Evolutionary conservation across 129 eudicot species (phyloP), one percentile per base, ranked within the genome.

Genomic region (Flaveria bidentis): DNA sequence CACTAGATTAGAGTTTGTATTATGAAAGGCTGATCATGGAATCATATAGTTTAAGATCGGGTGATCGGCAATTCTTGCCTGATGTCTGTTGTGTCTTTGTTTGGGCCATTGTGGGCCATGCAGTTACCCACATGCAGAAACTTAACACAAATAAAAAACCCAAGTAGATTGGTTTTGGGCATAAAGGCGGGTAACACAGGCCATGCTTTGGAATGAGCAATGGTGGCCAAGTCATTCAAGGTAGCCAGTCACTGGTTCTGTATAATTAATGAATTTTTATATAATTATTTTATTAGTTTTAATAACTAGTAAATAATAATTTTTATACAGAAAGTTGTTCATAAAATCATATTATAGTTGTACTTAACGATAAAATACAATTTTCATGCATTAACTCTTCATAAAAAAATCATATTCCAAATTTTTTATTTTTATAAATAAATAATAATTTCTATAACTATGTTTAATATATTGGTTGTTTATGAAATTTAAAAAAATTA

Each of bases 161-260:
- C 42, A 22, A 44, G 4, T 46, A 39, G 56, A 50, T 68, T 25
- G 41, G 3, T 45, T 68, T 25, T 9, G 72, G 72, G 26, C n/a
- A 18, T 25, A 53, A 18, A 67, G 33, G 30, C 22, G 56, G n/a
- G 56, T 68, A 33, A 68, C 52, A 13, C 3, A 2, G 72, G 56
- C 56, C 73, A 68, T 68, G 53, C 45, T 68, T 17, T 68, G 55
- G 55, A 68, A 30, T 65, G 8, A 30, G 44, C 47, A 45, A 20
- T 20, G 55, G 13, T 68, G 56, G 45, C 56, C 73, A 44, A 44
- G 36, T 47, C 30, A 68, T 68, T 47, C 30, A 68, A 25, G 57
- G 23, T 69, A 49, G 11, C n/a, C 39, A 45, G 18, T 17, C 36
- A 30, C 36, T 17, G 11, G 17, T 46, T 69, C 5, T 44, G 12